Conservation (phyloP, 495 filamentous ascomycete species). For the Evansstolkia leycettana region DNA sequence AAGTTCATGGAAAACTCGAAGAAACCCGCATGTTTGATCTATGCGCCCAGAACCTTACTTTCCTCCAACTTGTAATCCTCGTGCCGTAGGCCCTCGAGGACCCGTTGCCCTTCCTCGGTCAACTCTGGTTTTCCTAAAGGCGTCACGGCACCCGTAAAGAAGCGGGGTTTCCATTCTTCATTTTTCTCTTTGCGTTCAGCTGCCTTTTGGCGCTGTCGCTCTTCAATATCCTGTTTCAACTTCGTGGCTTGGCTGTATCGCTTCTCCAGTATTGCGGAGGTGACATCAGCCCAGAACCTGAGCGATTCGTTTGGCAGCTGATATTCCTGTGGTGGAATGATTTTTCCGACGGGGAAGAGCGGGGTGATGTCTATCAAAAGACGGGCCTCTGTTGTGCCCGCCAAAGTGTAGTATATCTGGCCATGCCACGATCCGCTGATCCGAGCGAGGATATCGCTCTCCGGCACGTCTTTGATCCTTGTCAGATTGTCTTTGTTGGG, state of each 20-base stretch:
- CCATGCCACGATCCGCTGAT: slow-evolving; percentile 77
- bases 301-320: slow-evolving; percentile 88
- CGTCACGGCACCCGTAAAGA: slow-evolving; percentile 67
- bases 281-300: slow-evolving; percentile 78
- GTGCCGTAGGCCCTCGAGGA: slow-evolving; percentile 53
- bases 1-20: slow-evolving; percentile 1
- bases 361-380: slow-evolving; percentile 78
- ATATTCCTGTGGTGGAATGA: slow-evolving; percentile 56
- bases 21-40: slow-evolving; percentile 6
- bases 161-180: slow-evolving; percentile 72
- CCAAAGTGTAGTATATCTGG: slow-evolving; percentile 52
- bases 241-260: slow-evolving; percentile 75
- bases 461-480: slow-evolving; percentile 72
- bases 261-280: slow-evolving; percentile 72
- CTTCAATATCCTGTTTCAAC: slow-evolving; percentile 83
- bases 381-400: slow-evolving; percentile 47
- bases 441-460: slow-evolving; percentile 69
- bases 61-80: slow-evolving; percentile 45
- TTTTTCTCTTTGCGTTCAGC: slow-evolving; percentile 56
- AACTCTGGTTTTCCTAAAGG: slow-evolving; percentile 67
- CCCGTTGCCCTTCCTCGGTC: slow-evolving; percentile 62
- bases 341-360: slow-evolving; percentile 63
- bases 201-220: slow-evolving; percentile 73
- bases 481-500: slow-evolving; percentile 65
- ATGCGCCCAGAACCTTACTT: slow-evolving; percentile 30